Evolutionary conservation across 768 basidiomycete species (phyloP).

Genomic region (Mycena haematopus): DNA sequence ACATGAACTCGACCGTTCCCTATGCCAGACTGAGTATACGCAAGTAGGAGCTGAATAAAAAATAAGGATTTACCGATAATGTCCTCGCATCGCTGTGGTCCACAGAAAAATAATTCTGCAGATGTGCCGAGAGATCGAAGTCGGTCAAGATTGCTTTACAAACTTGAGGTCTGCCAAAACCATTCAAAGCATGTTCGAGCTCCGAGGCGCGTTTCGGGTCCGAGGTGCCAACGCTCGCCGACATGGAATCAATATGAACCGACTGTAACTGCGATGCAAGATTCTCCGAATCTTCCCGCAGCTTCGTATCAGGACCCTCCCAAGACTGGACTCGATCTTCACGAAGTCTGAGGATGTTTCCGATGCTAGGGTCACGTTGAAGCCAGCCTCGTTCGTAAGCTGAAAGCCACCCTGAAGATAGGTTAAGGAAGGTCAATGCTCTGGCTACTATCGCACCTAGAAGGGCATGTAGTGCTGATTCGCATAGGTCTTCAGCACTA

Average conservation of each 20-base stretch:
- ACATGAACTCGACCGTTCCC: neutral
- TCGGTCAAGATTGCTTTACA: too few relatives aligned
- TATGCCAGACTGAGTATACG: neutral
- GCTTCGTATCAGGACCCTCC: neutral
- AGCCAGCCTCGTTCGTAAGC: neutral
- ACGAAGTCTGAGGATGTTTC: neutral
- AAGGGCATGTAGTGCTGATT: too few relatives aligned
- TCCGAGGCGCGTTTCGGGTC: too few relatives aligned
- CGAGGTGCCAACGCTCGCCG: too few relatives aligned
- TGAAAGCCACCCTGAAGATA: neutral
- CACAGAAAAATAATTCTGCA: too few relatives aligned
- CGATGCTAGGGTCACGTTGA: neutral
- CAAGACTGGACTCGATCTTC: neutral
- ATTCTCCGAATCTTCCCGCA: neutral
- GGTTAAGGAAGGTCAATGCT: neutral
- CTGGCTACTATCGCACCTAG: too few relatives aligned
- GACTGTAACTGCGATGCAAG: neutral
- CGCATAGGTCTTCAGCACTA: too few relatives aligned
- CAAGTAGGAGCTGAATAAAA: neutral
- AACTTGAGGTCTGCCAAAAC: too few relatives aligned
- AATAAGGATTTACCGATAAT: neutral
- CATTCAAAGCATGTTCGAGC: too few relatives aligned
- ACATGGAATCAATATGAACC: too few relatives aligned
- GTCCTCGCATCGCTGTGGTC: neutral
- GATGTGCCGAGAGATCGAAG: too few relatives aligned